A percentile compares a stretch with the other conserved stretches of the same genome.
phyloP scores from a whole-genome alignment of 352 stramenopile genomes.

The Pythium dissimile region DNA sequence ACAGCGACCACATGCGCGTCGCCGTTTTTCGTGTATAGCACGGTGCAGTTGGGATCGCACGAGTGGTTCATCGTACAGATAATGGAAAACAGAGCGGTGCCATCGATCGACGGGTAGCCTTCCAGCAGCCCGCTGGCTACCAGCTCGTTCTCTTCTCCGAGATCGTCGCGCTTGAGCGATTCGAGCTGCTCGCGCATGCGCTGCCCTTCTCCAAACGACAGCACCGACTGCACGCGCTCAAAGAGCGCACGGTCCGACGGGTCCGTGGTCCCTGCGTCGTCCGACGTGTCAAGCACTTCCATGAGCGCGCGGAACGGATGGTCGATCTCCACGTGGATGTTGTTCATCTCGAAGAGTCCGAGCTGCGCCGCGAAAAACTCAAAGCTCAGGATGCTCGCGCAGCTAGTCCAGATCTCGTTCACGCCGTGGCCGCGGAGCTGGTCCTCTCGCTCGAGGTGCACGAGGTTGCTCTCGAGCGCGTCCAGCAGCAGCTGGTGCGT shows the following conservation, averaged over 20 bases:
- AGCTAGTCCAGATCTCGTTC: constrained; percentile 57
- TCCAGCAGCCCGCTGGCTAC: constrained; percentile 2
- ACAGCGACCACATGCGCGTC: constrained; percentile 31
- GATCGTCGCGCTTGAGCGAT: background rate
- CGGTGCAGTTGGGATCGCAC: constrained; percentile 67
- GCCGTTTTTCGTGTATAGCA: constrained; percentile 49
- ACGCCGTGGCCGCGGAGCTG: constrained; percentile 52
- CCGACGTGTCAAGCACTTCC: constrained; percentile 57
- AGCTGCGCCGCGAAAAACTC: constrained; percentile 90
- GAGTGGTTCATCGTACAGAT: constrained; percentile 91
- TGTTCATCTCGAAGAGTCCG: constrained; percentile 97
- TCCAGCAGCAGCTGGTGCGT: constrained; percentile 67
- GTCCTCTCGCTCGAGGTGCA: constrained; percentile 56
- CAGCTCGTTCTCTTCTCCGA: background rate
- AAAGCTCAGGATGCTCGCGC: constrained; percentile 63
- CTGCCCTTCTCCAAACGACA: constrained; percentile 7
- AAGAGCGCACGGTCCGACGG: constrained; percentile 31
- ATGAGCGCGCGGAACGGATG: constrained; percentile 74
- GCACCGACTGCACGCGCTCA: constrained; percentile 19
- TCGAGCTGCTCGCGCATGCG: constrained; percentile 2
- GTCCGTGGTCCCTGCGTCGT: constrained; percentile 26
- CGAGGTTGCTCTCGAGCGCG: constrained; percentile 65
- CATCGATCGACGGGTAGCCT: constrained; percentile 70
- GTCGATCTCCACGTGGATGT: constrained; percentile 90
- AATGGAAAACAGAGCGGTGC: constrained; percentile 78